Base-by-base conservation (phyloP, 2,329 filamentous ascomycete species). In the Pseudogymnoascus sp. region DNA sequence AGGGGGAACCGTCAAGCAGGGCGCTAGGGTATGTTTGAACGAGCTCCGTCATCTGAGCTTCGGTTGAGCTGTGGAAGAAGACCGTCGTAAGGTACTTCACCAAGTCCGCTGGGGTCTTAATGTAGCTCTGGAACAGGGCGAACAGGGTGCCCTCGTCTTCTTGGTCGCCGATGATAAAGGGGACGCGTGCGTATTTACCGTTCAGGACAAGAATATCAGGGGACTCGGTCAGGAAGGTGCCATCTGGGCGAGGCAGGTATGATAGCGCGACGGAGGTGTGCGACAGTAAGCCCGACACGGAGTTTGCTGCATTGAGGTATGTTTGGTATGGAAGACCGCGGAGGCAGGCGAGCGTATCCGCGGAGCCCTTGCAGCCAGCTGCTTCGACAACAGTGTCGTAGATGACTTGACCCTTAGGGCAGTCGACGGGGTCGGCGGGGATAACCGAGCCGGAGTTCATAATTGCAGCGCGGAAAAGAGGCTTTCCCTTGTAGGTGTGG, bases 101-200 rank as follows among this genome's bases (percentile, higher is more conserved):
- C 0, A 92, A 67, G 5, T 84, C 74, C 1, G 75, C 74, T 0
- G 80, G 84, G 1, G 80, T 87, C 8, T 83, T 89, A 60, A 92
- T 76, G 19, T 25, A 39, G 33, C 74, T 71, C 66, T 90, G 87
- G 72, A 87, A 86, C 35, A 92, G 77, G 4, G 85, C 79, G 71
- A 92, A 91, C 1, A 92, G 73, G 0, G 89, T 91, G 16, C 89
- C 89, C 73, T 93, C 89, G 70, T 93, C 90, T 76, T 92, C 89
- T 73, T 91, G 88, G 70, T 91, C 82, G 42, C 90, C 89, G 39
- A 89, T 81, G 62, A 88, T 87, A 70, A 87, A 80, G 2, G 85
- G 85, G 0, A 87, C 81, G 11, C 79, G 78, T 6, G 84, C 80
- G 65, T 84, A 86, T 64, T 79, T 79, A 12, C 86, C 84, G 0